These are phyloP conservation scores for Didymella glomerata DNA, from an alignment of 2,329 filamentous ascomycete species.

Conservation along the genomic window DNA sequence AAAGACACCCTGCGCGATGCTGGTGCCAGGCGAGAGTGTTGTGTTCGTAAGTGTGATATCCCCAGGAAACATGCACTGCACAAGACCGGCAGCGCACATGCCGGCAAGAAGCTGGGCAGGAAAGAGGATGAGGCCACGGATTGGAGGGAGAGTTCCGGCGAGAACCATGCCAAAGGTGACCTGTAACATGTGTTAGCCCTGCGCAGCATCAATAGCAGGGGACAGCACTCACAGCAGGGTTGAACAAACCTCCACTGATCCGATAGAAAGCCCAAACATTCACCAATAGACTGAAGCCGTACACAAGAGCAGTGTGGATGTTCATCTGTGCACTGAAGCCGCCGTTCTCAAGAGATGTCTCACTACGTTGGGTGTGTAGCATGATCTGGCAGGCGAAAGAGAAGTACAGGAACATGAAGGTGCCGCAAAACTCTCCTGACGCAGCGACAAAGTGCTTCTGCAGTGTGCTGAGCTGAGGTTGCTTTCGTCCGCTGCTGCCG, in stretches of 20 bases:
- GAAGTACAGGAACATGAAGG: slow-evolving; percentile 46
- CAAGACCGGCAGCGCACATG: slow-evolving; percentile 38
- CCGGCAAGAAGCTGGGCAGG: slow-evolving; percentile 33
- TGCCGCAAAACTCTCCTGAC: slow-evolving; percentile 43
- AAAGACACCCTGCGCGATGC: slow-evolving; percentile 33
- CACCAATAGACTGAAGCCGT: slow-evolving; percentile 42
- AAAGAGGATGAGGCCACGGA: slow-evolving; percentile 34
- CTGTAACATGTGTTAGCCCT: slow-evolving; percentile 9
- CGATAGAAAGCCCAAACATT: slow-evolving; percentile 47
- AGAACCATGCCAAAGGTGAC: slow-evolving; percentile 39
- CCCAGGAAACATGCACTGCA: slow-evolving; percentile 37
- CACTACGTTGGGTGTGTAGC: slow-evolving; percentile 29
- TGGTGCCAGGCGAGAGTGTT: slow-evolving; percentile 25
- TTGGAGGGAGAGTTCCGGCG: slow-evolving; percentile 26
- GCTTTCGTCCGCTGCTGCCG: not conserved
- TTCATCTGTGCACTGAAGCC: slow-evolving; percentile 31
- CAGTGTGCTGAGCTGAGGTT: slow-evolving; percentile 21
- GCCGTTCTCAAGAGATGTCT: slow-evolving; percentile 26
- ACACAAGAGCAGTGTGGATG: slow-evolving; percentile 42
- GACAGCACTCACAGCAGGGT: slow-evolving; percentile 27
- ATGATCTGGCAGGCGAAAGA: slow-evolving; percentile 42
- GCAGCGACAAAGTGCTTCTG: slow-evolving; percentile 38
- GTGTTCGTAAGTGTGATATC: slow-evolving; percentile 34
- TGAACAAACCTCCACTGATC: slow-evolving; percentile 37
- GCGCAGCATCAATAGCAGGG: no score